Evolutionary conservation across 257 asterid species (phyloP).

Genomic region (Salvia rosmarinus): DNA sequence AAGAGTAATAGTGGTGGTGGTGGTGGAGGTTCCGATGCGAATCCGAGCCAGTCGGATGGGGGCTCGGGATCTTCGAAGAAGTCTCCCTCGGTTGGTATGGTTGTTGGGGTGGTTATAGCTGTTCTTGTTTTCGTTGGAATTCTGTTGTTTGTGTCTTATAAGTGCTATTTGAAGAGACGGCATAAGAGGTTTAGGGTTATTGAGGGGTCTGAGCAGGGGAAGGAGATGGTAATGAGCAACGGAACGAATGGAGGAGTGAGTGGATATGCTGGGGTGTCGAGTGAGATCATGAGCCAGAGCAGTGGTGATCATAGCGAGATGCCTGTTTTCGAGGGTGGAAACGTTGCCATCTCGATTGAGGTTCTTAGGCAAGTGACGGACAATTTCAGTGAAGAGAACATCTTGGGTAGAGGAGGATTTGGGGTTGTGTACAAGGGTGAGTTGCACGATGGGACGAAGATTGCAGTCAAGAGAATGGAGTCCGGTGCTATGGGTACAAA

Average conservation of each 20-base stretch:
- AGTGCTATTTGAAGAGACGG: constrained; percentile 61
- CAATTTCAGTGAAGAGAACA: constrained; percentile 69
- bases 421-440: constrained; percentile 91
- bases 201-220: constrained; percentile 64
- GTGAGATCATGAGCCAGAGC: constrained; percentile 76
- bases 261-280: constrained; percentile 49
- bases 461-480: constrained; percentile 97
- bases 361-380: constrained; percentile 82
- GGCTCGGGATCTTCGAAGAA: constrained; percentile 44
- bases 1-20: constrained; percentile 50
- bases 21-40: constrained; percentile 38
- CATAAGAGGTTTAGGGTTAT: constrained; percentile 54
- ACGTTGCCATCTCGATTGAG: constrained; percentile 68
- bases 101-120: constrained; percentile 77
- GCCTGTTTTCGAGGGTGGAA: constrained; percentile 75
- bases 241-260: constrained; percentile 45
- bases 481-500: constrained; percentile 83
- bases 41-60: constrained; percentile 36
- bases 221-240: constrained; percentile 53
- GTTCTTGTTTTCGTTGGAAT: constrained; percentile 61
- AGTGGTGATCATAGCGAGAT: constrained; percentile 76
- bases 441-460: constrained; percentile 88
- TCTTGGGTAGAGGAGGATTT: constrained; percentile 90
- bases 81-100: constrained; percentile 63
- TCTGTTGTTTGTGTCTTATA: constrained; percentile 70